A percentile compares a stretch with the other conserved stretches of the same genome.
Evolutionary conservation across 2,329 filamentous ascomycete species (phyloP).

Genomic region (Penicillium sp.): DNA sequence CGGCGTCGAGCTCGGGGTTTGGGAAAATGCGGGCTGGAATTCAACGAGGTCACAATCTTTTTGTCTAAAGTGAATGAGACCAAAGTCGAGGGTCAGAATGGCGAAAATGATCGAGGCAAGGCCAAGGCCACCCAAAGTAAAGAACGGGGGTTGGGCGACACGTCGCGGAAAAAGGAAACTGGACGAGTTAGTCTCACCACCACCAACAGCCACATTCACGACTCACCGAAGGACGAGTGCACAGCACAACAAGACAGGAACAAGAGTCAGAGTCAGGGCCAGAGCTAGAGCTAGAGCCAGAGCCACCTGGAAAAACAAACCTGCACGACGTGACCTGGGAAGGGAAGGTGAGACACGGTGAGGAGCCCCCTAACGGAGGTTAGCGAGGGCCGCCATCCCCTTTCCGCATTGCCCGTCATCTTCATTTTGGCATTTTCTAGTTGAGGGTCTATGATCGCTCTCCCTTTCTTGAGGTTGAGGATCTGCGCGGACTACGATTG

Average conservation of each 20-base stretch:
- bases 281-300: not conserved
- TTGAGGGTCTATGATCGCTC: not conserved
- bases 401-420: not conserved
- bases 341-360: conserved; percentile 6
- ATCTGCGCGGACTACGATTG: not conserved
- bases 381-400: conserved; percentile 5
- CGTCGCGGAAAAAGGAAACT: conserved; percentile 16
- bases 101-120: not conserved
- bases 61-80: not conserved
- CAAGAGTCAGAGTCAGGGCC: not conserved
- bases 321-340: not conserved
- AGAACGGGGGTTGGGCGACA: conserved; percentile 11
- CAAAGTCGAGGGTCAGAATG: not conserved
- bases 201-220: not conserved
- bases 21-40: not conserved
- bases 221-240: conserved; percentile 19
- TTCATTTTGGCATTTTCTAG: not conserved
- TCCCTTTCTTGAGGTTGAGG: not conserved
- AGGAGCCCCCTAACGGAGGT: conserved; percentile 6
- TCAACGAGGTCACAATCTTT: not conserved
- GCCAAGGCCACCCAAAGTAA: not conserved
- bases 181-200: not conserved
- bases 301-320: not conserved
- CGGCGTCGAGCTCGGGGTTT: conserved; percentile 2
- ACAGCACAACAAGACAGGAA: conserved; percentile 18